Percentiles rank a stretch among this genome's conserved stretches.
Evolutionary conservation across 176 grass and related monocot genomes (phyloP).

Genomic region (Eleusine coracana): DNA sequence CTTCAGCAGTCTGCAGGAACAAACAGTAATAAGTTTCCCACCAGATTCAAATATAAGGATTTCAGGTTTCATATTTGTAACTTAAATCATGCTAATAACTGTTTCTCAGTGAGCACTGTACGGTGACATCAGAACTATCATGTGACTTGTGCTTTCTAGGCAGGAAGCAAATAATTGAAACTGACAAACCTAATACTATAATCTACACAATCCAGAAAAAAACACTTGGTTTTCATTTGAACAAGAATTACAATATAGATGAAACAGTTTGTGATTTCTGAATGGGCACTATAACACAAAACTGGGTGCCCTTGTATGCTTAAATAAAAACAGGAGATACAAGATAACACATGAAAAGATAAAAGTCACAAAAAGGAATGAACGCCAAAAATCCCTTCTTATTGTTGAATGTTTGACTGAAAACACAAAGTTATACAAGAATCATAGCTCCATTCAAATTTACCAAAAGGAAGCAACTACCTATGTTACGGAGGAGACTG

Average conservation of each 20-base stretch:
- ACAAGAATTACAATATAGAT: conserved; percentile 8
- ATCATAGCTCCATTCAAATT: neutral
- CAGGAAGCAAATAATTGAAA: conserved; percentile 12
- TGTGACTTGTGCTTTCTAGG: conserved; percentile 32
- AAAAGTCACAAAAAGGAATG: neutral
- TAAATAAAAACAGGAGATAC: neutral
- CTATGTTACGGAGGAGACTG: neutral
- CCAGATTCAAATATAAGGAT: conserved; percentile 7
- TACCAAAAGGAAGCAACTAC: neutral
- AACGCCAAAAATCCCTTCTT: conserved; percentile 3
- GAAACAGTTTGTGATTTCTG: conserved; percentile 14
- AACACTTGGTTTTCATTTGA: neutral
- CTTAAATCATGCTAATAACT: neutral
- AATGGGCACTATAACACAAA: neutral
- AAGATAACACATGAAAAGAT: neutral
- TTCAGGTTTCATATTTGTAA: conserved; percentile 5
- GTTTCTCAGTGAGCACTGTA: neutral
- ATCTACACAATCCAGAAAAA: conserved; percentile 4
- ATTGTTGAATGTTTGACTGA: conserved; percentile 1
- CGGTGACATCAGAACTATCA: conserved; percentile 17
- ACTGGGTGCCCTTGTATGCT: neutral
- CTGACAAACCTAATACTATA: neutral
- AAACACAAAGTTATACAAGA: conserved; percentile 22
- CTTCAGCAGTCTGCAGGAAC: conserved; percentile 87
- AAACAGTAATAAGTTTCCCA: conserved; percentile 30